Evolutionary conservation across 768 basidiomycete genomes (phyloP), one percentile per base, ranked within the genome.

Genomic region (Cyathus striatus): DNA sequence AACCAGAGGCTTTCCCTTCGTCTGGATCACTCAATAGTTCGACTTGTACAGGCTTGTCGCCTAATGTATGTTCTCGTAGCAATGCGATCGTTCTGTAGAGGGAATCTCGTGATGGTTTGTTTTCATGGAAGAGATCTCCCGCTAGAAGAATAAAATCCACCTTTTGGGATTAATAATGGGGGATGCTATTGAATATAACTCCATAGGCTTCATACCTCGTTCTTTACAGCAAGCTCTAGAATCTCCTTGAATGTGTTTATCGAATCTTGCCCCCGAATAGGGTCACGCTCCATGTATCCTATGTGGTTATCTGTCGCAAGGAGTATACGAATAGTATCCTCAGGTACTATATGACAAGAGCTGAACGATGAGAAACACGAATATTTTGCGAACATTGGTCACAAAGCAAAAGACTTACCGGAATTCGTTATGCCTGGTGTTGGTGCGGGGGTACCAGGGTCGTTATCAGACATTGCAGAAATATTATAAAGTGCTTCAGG

Each of bases 51-150:
- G 95, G 90, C 52, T 81, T 85, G 59, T 95, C 83, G 4, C 88
- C 87, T 42, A 98, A 54, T 0, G 91, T 91, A 62, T 88, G 90
- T 64, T 99, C 90, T 40, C 96, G 79, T 44, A 99, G 65, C 12
- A 97, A 72, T 1, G 90, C 90, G 54, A 90, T 89, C 1, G 86
- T 86, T 58, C 89, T 82, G 63, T 94, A 95, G 23, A 98, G 63
- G 49, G 87, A 87, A 41, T 91, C 90, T 49, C 95, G 69, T 22
- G 90, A 90, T 0, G 96, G 96, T 48, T 92, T 81, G 62, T 98
- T 99, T 57, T 99, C 96, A 61, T 99, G 96, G 58, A 99, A 99
- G 3, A 99, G 70, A 60, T 99, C 96, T 6, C 96, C 96, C 12
- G 86, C 95, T 5, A 98, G 80, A 6, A 99, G 78, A 34, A 99